Conservation (phyloP, 805 yeast genomes). For the Metschnikowia hibisci region DNA sequence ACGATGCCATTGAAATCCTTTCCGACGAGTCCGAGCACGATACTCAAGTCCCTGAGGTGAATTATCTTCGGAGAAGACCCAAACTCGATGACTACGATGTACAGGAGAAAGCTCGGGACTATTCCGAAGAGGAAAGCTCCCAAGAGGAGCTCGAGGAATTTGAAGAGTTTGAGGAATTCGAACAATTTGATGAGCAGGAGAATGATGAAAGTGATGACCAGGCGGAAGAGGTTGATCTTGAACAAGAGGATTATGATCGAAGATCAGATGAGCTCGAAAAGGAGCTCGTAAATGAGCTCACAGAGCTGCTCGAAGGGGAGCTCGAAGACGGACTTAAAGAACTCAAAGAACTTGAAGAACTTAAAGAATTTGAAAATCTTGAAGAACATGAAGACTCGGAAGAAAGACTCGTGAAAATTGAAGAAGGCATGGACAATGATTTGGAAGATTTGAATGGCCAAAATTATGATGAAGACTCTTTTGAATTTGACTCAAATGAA, state of each 20-base stretch:
- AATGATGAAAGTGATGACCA: slow-evolving; percentile 9
- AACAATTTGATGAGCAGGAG: background rate
- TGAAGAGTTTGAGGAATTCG: background rate
- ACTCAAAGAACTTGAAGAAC: slow-evolving; percentile 7
- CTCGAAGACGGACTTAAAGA: background rate
- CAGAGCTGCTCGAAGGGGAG: slow-evolving; percentile 4
- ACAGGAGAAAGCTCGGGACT: background rate
- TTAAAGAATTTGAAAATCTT: background rate
- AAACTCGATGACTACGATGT: background rate
- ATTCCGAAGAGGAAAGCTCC: background rate
- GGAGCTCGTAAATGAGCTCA: slow-evolving; percentile 1
- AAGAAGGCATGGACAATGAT: background rate
- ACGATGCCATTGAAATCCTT: slow-evolving; percentile 13
- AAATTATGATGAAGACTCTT: background rate
- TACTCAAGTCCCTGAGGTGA: background rate
- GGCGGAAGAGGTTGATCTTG: background rate
- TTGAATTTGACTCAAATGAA: background rate
- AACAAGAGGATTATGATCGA: slow-evolving; percentile 2
- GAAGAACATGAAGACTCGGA: slow-evolving; percentile 7
- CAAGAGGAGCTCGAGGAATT: background rate
- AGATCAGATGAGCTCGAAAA: background rate
- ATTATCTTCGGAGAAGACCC: background rate
- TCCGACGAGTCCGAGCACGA: slow-evolving; percentile 9
- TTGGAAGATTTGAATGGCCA: background rate
- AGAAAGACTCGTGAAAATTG: background rate